Evolutionary conservation across 371 early-diverging fungal species (phyloP), one percentile per base, ranked within the genome.

Genomic region (Haplosporangium sp.): DNA sequence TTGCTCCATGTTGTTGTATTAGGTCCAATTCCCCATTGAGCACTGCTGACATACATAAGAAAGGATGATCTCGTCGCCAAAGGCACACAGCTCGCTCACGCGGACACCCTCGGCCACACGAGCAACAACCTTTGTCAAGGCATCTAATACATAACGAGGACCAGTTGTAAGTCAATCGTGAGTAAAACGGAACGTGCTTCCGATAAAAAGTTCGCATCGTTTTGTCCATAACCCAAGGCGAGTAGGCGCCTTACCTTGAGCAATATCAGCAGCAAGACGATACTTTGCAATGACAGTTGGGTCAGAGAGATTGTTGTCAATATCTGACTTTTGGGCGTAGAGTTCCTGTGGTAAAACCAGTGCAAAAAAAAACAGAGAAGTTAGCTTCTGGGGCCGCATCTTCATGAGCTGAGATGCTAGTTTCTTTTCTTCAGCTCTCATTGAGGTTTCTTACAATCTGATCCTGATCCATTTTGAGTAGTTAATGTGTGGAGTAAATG

Each of bases 61-160:
- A 47, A 83, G 69, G 67, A 96, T 90, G 57, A 91, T 81, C 64
- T 92, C 89, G 76, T 96, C 96, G 62, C 95, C 95, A 65, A 85
- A 86, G 71, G 90, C 86, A 84, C 95, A 95, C 63, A 96, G 86
- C 81, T 94, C 92, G 80, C 86, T 81, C 41, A 90, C 85, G 65
- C 84, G 89, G 57, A 87, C 86, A 41, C 91, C 95, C 29, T 84
- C 84, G 55, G 84, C 80, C 43, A 89, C 82, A 47, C 85, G 87
- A 38, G 73, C 73, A 58, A 92, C 70, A 38, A 93, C 89, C 72
- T 85, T 82, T 51, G 68, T 71, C 77, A 89, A 61, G 53, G 85
- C 86, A 66, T 82, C 85, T 85, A 67, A 56, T 77, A 37, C 48
- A 29, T 21, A 48, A 29, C 0, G 42, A 52, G 45, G 45, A 45